These are phyloP conservation scores for Fusarium pseudoanthophilum DNA, from an alignment of 2,329 filamentous ascomycete species.

Conservation along the genomic window DNA sequence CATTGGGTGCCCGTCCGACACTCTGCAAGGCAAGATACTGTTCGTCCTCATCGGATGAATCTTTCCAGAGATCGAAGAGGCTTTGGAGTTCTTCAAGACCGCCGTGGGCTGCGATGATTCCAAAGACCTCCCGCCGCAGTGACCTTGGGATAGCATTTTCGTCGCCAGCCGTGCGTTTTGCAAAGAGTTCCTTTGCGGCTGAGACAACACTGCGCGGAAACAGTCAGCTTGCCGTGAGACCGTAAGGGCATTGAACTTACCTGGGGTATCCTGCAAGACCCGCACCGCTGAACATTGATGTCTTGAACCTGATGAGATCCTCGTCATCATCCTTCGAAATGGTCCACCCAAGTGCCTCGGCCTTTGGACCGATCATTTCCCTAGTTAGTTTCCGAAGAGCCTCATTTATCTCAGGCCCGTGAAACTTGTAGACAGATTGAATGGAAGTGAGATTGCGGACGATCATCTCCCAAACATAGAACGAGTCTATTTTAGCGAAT, in stretches of 20 bases:
- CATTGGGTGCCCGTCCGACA: background rate
- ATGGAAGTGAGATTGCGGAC: background rate
- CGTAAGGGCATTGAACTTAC: accelerated
- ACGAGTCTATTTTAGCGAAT: accelerated
- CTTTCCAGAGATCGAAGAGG: background rate
- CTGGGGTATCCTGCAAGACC: background rate
- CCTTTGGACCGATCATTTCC: accelerated
- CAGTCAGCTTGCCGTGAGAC: background rate
- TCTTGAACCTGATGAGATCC: background rate
- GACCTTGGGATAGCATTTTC: background rate
- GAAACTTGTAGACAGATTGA: background rate
- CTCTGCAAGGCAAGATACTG: background rate
- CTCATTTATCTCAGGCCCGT: background rate
- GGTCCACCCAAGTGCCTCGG: background rate
- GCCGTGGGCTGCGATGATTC: background rate
- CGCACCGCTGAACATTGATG: background rate
- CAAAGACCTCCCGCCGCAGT: background rate
- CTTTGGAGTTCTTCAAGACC: background rate
- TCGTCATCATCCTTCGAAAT: background rate
- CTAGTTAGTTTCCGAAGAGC: background rate
- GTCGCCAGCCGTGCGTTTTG: background rate
- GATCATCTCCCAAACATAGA: background rate
- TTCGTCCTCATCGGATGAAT: background rate
- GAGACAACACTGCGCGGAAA: accelerated
- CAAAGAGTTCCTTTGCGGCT: background rate